Evolutionary conservation across 495 filamentous ascomycete genomes (phyloP), one percentile per base, ranked within the genome.

Genomic region (Hyaloscypha hepaticicola): DNA sequence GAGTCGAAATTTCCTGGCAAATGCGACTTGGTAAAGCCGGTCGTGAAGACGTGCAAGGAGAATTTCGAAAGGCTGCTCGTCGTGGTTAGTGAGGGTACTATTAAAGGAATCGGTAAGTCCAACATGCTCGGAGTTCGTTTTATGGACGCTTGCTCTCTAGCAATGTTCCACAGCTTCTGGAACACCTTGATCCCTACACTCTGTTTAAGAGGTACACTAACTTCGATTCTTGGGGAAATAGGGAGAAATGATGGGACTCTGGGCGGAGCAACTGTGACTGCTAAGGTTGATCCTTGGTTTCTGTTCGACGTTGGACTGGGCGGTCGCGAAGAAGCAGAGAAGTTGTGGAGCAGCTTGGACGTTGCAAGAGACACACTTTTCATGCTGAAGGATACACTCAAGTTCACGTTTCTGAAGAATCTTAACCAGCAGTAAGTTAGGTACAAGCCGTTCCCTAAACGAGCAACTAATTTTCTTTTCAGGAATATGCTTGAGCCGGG

Each of bases 201-300:
- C n/a, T n/a, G n/a, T n/a, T n/a, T n/a, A n/a, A n/a, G n/a, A n/a
- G n/a, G n/a, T n/a, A n/a, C n/a, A n/a, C n/a, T n/a, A n/a, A n/a
- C n/a, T n/a, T n/a, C n/a, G n/a, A n/a, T n/a, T n/a, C n/a, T n/a
- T n/a, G n/a, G n/a, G n/a, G n/a, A n/a, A n/a, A n/a, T n/a, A n/a
- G n/a, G n/a, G n/a, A n/a, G n/a, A n/a, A n/a, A 33, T 5, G 53
- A 66, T 21, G 58, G 58, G 19, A 61, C 51, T 4, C 27, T 61
- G 5, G 51, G 58, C 19, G 64, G 58, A 31, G 21, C 49, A 14
- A 4, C 58, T 11, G 34, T 51, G n/a, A 50, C 58, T 22, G 27
- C 64, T 14, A 58, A 66, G 52, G 58, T 58, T 12, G 58, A 66
- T 33, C 64, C 64, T 25, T 66, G 64, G 64, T 61, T 66, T 48